These are phyloP conservation scores for Lanmaoa rubissima DNA, from an alignment of 768 basidiomycete species.

Conservation along the genomic window DNA sequence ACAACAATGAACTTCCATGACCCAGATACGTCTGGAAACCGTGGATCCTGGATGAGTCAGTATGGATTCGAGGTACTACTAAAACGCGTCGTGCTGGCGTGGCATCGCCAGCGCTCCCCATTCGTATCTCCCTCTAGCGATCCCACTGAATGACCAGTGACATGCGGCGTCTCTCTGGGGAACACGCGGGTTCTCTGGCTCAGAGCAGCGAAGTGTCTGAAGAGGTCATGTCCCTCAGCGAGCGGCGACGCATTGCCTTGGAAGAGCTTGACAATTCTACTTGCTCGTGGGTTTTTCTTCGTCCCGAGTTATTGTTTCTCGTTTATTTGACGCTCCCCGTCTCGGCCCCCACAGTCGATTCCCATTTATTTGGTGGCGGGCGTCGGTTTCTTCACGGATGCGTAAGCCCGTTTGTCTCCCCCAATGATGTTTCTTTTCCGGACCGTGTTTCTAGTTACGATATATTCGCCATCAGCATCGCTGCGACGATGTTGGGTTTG, in stretches of 20 bases:
- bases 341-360: constrained; percentile 59
- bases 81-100: not conserved
- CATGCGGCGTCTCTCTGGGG: not conserved
- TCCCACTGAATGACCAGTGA: not conserved
- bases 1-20: not conserved
- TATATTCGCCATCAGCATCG: constrained; percentile 86
- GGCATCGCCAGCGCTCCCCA: not conserved
- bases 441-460: constrained; percentile 45
- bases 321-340: not conserved
- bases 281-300: not conserved
- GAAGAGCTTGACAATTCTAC: not conserved
- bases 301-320: not conserved
- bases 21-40: not conserved
- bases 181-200: not conserved
- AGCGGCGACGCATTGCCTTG: constrained; percentile 2
- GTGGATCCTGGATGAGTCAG: too few species aligned
- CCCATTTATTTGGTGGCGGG: constrained; percentile 64
- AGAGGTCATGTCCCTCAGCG: not conserved
- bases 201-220: not conserved
- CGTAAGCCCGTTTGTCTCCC: constrained; percentile 37
- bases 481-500: constrained; percentile 75
- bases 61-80: not conserved
- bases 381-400: constrained; percentile 87
- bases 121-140: not conserved
- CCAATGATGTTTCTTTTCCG: not conserved